Conservation (phyloP, 352 stramenopile genomes). For the Globisporangium ultimum region DNA sequence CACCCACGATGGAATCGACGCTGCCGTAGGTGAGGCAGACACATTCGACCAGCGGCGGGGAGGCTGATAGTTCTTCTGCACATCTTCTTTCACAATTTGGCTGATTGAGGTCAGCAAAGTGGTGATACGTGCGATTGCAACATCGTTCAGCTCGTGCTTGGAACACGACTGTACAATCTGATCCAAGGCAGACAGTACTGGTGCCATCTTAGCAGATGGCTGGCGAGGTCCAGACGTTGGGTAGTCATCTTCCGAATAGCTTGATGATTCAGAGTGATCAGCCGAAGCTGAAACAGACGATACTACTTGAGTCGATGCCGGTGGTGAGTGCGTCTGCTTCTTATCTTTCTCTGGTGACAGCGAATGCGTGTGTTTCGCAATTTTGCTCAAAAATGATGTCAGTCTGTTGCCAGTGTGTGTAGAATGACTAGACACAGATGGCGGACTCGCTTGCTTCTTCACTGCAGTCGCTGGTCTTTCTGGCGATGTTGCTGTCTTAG, state of each 20-base stretch:
- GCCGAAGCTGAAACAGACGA: not conserved
- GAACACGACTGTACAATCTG: conserved; percentile 54
- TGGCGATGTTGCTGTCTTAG: conserved; percentile 10
- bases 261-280: not conserved
- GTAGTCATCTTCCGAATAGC: not conserved
- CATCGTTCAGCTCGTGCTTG: conserved; percentile 55
- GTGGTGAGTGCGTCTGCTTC: not conserved
- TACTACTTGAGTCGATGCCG: too few relatives aligned
- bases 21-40: conserved; percentile 12
- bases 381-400: conserved; percentile 29
- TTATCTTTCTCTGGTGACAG: not conserved
- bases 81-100: conserved; percentile 64
- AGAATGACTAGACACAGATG: conserved; percentile 3
- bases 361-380: conserved; percentile 9
- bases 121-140: conserved; percentile 59
- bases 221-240: conserved; percentile 3
- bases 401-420: conserved; percentile 27
- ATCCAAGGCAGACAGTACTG: conserved; percentile 36
- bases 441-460: not conserved
- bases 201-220: conserved; percentile 32
- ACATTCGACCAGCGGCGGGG: conserved; percentile 42
- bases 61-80: conserved; percentile 47
- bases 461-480: not conserved
- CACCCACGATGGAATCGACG: conserved; percentile 26
- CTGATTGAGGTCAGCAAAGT: conserved; percentile 63